These are phyloP conservation scores for Metschnikowia peoriensis DNA, from an alignment of 805 yeast genomes.

Conservation along the genomic window DNA sequence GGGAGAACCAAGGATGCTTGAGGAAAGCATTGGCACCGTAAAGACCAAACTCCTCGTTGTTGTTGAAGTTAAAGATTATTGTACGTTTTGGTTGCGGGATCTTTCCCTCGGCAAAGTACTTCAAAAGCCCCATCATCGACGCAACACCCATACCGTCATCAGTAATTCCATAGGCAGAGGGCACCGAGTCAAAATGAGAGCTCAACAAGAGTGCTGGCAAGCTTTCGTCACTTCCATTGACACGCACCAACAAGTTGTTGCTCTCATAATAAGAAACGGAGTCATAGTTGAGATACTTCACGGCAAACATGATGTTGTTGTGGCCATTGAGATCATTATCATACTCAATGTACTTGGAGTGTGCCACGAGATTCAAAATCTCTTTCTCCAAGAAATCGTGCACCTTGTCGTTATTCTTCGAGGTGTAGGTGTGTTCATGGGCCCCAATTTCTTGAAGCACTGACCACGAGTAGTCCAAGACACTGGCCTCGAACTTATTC, in stretches of 20 bases:
- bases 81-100: slow-evolving; percentile 64
- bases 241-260: slow-evolving; percentile 72
- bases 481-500: slow-evolving; percentile 34
- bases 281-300: slow-evolving; percentile 46
- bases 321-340: slow-evolving; percentile 42
- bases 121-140: slow-evolving; percentile 68
- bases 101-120: slow-evolving; percentile 34
- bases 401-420: slow-evolving; percentile 72
- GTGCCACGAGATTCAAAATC: slow-evolving; percentile 30
- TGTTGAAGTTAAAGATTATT: slow-evolving; percentile 79
- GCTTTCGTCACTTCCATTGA: slow-evolving; percentile 58
- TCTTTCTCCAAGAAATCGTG: slow-evolving; percentile 58
- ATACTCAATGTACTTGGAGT: slow-evolving; percentile 35
- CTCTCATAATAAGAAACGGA: slow-evolving; percentile 77
- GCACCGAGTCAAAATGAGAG: slow-evolving; percentile 89
- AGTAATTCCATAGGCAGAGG: slow-evolving; percentile 82
- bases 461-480: slow-evolving; percentile 55
- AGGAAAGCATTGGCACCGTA: slow-evolving; percentile 76
- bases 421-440: slow-evolving; percentile 73
- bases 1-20: slow-evolving; percentile 66
- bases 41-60: slow-evolving; percentile 86
- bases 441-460: slow-evolving; percentile 69
- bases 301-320: slow-evolving; percentile 50
- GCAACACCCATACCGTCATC: slow-evolving; percentile 93
- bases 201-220: slow-evolving; percentile 71